A percentile compares a stretch with the other conserved stretches of the same genome.
Evolutionary conservation across 2,329 filamentous ascomycete genomes (phyloP).

Genomic region (Fusarium nodosum): DNA sequence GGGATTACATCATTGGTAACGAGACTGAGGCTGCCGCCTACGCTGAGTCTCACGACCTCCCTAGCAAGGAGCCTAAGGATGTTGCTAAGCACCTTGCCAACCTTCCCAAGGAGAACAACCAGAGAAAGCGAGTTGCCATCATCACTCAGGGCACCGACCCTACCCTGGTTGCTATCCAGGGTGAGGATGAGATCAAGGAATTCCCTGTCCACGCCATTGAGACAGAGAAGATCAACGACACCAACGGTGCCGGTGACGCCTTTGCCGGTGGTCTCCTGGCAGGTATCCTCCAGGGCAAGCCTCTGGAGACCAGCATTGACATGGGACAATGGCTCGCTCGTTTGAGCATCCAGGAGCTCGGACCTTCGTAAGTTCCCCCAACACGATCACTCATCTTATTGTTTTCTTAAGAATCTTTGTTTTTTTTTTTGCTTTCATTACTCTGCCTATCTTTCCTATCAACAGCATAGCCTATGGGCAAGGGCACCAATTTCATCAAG

Average conservation of each 20-base stretch:
- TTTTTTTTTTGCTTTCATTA: constrained; percentile 25
- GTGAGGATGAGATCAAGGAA: constrained; percentile 77
- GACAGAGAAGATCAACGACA: constrained; percentile 87
- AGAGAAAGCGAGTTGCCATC: constrained; percentile 87
- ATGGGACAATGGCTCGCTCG: constrained; percentile 97
- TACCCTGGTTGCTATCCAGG: constrained; percentile 85
- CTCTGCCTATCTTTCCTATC: constrained; percentile 41
- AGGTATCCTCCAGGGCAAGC: constrained; percentile 86
- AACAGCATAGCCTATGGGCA: constrained; percentile 22
- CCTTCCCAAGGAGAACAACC: constrained; percentile 90
- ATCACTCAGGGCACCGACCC: constrained; percentile 95
- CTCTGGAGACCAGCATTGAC: constrained; percentile 82
- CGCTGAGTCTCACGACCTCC: constrained; percentile 82
- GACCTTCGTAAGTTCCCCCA: constrained; percentile 83
- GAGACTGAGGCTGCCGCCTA: constrained; percentile 94
- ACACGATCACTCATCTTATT: constrained; percentile 20
- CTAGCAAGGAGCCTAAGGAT: constrained; percentile 81
- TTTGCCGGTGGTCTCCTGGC: constrained; percentile 96
- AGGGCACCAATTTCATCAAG: constrained; percentile 30
- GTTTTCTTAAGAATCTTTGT: constrained; percentile 10
- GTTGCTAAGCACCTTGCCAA: constrained; percentile 89
- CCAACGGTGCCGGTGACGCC: constrained; percentile 95
- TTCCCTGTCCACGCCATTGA: constrained; percentile 86
- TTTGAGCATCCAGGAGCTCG: constrained; percentile 93
- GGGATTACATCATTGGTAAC: constrained; percentile 96